These are phyloP conservation scores for Arachnomyces sp. DNA, from an alignment of 2,329 filamentous ascomycete species.

Conservation along the genomic window DNA sequence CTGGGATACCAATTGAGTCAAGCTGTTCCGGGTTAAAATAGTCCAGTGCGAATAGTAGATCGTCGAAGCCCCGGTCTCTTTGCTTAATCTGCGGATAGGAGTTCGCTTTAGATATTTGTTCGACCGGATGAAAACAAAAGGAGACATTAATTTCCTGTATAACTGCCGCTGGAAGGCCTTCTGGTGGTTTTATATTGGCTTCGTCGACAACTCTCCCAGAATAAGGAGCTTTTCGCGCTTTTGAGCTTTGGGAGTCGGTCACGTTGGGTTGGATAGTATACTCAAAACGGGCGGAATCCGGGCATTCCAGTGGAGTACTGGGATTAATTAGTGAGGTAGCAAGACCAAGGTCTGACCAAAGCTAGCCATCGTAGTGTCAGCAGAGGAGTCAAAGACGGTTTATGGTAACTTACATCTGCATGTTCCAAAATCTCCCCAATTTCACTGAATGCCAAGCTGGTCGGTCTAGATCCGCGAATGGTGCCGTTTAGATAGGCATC, in stretches of 20 bases:
- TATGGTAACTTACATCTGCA: conserved; percentile 18
- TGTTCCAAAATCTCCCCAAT: conserved; percentile 18
- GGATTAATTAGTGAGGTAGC: conserved; percentile 2
- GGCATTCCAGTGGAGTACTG: background rate
- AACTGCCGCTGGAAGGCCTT: conserved; percentile 2
- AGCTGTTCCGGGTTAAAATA: background rate
- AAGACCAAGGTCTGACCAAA: conserved; percentile 27
- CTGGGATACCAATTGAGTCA: background rate
- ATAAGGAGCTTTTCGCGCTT: background rate
- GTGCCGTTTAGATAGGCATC: conserved; percentile 11
- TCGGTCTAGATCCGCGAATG: conserved; percentile 1
- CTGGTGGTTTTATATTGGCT: conserved; percentile 8
- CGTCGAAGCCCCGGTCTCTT: conserved; percentile 1
- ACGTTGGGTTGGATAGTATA: background rate
- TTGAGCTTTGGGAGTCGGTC: background rate
- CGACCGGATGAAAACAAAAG: conserved; percentile 4
- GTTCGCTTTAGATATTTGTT: background rate
- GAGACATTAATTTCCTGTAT: conserved; percentile 7
- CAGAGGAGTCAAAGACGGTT: background rate
- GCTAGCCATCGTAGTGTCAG: conserved; percentile 12
- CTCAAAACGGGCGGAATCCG: background rate
- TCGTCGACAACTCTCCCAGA: background rate
- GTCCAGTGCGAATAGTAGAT: background rate
- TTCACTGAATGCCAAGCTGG: conserved; percentile 9
- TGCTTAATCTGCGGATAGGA: background rate